Base-by-base conservation (phyloP, 2,329 filamentous ascomycete species). In the Clarireedia paspali region DNA sequence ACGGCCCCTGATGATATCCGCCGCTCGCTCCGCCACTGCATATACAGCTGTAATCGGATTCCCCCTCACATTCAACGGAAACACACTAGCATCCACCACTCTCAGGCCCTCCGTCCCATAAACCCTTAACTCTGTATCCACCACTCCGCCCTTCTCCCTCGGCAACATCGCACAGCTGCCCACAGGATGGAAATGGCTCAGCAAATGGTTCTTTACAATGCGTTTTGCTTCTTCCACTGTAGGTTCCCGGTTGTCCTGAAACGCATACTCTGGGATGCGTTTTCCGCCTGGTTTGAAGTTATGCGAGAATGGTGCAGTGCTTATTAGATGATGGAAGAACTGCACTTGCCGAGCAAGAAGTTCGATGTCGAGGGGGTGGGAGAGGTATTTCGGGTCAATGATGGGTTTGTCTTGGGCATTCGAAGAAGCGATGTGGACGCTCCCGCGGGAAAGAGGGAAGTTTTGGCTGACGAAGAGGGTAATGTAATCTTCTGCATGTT, bases 301-400 rank as follows among this genome's bases (percentile, higher is more conserved):
- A 5, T 26, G 24, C 20, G 24, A 47, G 14, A 47, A n/a, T 6
- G 45, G 45, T 6, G 20, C 20, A 9, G 24, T 47, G 20, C 20
- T 14, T 2, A 10, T 47, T 12, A 47, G 45, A 24, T 27, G 10
- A 15, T 47, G 20, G 7, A 47, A 24, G 15, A 47, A 47, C 5
- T 47, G 20, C 5, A 47, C 7, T 14, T 47, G 20, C 2, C 45
- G 45, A 26, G 46, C 46, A 24, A 34, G 23, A n/a, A 34, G 26
- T 30, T 47, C 46, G 46, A 39, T 26, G 26, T 48, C 47, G 14
- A 48, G 15, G 15, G 38, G 38, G 10, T 52, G 50, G 10, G 39
- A 45, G 61, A 75, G 71, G 62, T 73, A 75, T 49, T 70, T 71
- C 1, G 74, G 72, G 55, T 76, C 65, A 59, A 77, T 72, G 15